Conservation (phyloP, 352 stramenopile genomes). For the Phytopythium helicoides region DNA sequence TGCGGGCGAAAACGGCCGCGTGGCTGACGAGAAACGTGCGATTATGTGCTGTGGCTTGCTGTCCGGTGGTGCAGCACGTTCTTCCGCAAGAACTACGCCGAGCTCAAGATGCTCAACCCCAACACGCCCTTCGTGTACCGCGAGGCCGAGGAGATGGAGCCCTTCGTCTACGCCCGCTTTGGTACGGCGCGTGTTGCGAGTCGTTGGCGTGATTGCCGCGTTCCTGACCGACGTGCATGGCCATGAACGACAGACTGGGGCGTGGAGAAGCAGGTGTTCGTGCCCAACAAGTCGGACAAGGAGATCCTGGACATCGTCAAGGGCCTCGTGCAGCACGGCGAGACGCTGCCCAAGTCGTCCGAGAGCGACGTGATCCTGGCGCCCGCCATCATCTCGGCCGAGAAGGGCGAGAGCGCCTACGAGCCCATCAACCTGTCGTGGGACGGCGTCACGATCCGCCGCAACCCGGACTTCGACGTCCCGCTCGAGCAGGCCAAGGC, state of each 20-base stretch:
- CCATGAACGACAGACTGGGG: conserved; percentile 88
- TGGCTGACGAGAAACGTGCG: neutral
- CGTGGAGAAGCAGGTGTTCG: conserved; percentile 79
- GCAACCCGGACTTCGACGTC: conserved; percentile 85
- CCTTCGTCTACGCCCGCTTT: conserved; percentile 86
- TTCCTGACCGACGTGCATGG: too few relatives aligned
- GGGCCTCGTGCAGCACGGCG: conserved; percentile 69
- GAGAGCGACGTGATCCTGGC: conserved; percentile 80
- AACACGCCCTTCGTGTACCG: conserved; percentile 82
- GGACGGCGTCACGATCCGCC: conserved; percentile 74
- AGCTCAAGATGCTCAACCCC: conserved; percentile 89
- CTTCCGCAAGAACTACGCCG: conserved; percentile 85
- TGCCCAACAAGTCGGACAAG: conserved; percentile 82
- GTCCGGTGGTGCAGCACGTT: conserved; percentile 47
- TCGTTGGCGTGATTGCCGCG: too few relatives aligned
- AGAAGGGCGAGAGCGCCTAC: conserved; percentile 67
- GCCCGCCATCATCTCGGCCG: conserved; percentile 70
- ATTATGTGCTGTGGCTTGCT: too few relatives aligned
- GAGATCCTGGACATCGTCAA: conserved; percentile 77
- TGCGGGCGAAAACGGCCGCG: neutral
- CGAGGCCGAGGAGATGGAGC: conserved; percentile 84
- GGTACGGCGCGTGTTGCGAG: conserved; percentile 23
- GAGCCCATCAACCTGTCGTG: conserved; percentile 82
- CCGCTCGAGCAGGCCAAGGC: conserved; percentile 59
- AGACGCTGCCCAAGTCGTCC: conserved; percentile 77